Conservation (phyloP, 306 rosid genomes). For the Pyrus bretschneideri region DNA sequence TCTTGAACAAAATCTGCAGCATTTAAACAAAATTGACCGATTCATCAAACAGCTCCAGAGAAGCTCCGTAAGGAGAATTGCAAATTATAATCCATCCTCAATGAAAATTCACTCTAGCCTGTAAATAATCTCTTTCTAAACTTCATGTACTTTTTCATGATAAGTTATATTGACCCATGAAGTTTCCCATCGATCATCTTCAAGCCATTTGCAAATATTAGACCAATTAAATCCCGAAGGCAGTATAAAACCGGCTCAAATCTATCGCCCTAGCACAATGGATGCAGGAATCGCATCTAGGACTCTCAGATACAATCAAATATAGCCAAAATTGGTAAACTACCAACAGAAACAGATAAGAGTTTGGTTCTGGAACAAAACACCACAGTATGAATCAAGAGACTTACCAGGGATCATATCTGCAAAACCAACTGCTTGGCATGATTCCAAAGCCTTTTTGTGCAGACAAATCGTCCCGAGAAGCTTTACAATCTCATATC, state of each 20-base stretch:
- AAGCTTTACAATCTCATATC: conserved; percentile 41
- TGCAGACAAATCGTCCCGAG: conserved; percentile 32
- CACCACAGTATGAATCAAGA: background rate
- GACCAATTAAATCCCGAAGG: background rate
- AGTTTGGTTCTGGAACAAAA: background rate
- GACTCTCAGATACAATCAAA: background rate
- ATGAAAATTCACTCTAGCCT: background rate
- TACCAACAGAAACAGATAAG: background rate
- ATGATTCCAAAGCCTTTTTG: conserved; percentile 35
- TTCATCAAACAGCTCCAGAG: background rate
- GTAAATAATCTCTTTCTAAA: background rate
- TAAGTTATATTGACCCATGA: background rate
- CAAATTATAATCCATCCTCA: background rate
- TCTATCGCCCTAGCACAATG: background rate
- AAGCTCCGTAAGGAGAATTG: background rate
- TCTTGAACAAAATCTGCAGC: conserved; percentile 35
- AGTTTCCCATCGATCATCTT: background rate
- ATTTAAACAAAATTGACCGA: background rate
- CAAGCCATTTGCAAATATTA: background rate
- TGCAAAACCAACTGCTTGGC: conserved; percentile 28
- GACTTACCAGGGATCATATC: conserved; percentile 42
- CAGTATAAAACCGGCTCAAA: background rate
- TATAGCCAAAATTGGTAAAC: conserved; percentile 24
- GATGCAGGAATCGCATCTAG: background rate
- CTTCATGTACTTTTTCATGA: background rate